Base-by-base conservation (phyloP, 139 green algal species). In the Astrephomene gubernaculifera region DNA sequence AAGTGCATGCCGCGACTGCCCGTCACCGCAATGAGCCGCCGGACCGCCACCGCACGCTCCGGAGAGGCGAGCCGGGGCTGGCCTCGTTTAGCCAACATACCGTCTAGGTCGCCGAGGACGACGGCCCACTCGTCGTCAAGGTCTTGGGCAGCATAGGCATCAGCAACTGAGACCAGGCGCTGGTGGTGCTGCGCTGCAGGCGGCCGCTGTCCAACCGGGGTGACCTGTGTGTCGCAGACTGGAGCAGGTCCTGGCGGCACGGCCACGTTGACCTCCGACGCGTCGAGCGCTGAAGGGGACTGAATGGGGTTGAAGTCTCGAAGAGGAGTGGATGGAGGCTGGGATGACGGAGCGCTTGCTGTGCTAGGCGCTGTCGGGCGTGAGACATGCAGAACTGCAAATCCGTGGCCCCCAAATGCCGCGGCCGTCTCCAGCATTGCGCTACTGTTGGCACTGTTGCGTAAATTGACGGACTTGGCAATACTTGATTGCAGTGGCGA, bases 51-150 rank as follows among this genome's bases (percentile, higher is more conserved):
- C 4, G 75, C 75, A 1, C 75, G 75, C 75, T 82, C 75, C 17
- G 57, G 75, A 8, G 75, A 57, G 5, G 54, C 57, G 39, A 82
- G 57, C 12, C 49, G 14, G 14, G 75, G 75, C 57, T 71, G 57
- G 38, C 57, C 75, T 14, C 49, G 64, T 39, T 60, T 33, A 6
- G 29, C 75, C 38, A 82, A 27, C 4, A 71, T 12, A 1, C 39
- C 14, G 7, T 82, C 75, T 8, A 82, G 75, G 75, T 82, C 75
- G 14, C 75, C 75, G 10, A 82, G 75, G 19, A 82, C 57, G 10
- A 82, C 75, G 31, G 39, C 49, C 75, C 75, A 82, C 27, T 71
- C 75, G 25, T 71, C 57, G 57, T 82, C 75, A 10, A 82, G 54
- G 14, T 82, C 75, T 1, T 71, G 57, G 4, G 38, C 75, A 1